phyloP scores from a whole-genome alignment of 805 yeast species.

The Starmerella etchellsii region DNA sequence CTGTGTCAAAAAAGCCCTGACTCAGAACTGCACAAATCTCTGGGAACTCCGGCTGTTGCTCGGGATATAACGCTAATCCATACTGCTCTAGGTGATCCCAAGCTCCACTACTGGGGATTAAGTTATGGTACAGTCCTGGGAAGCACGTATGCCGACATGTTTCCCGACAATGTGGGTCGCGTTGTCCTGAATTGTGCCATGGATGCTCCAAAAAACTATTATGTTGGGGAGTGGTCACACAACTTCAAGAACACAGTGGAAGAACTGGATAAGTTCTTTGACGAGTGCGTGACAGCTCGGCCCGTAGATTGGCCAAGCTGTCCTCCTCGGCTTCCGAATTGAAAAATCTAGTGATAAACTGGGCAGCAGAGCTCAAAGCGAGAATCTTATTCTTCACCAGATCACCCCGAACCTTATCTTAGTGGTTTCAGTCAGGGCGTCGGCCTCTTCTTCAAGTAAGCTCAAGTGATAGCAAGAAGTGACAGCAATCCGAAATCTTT shows the following conservation, averaged over 20 bases:
- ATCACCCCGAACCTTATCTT: too few relatives aligned
- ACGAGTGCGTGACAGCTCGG: slow-evolving; percentile 6
- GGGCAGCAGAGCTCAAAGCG: slow-evolving; percentile 7
- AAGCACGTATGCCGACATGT: slow-evolving; percentile 17
- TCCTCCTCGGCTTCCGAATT: slow-evolving; percentile 4
- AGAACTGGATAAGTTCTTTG: slow-evolving; percentile 8
- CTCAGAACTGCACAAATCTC: slow-evolving; percentile 6
- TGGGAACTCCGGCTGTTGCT: slow-evolving; percentile 16
- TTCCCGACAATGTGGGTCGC: slow-evolving; percentile 16
- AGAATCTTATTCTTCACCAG: too few relatives aligned
- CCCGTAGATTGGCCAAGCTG: slow-evolving; percentile 1
- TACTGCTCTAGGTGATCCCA: slow-evolving; percentile 16
- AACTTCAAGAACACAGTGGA: slow-evolving; percentile 13
- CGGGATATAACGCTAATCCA: slow-evolving; percentile 18
- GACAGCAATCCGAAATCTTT: too few relatives aligned
- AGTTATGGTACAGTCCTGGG: slow-evolving; percentile 18
- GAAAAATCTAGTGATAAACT: not conserved
- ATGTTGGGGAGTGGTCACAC: slow-evolving; percentile 11
- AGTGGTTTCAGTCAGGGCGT: too few relatives aligned
- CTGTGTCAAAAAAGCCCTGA: slow-evolving; percentile 6
- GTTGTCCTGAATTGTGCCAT: slow-evolving; percentile 17
- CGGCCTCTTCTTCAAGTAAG: too few relatives aligned
- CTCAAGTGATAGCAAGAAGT: too few relatives aligned
- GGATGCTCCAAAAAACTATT: slow-evolving; percentile 15
- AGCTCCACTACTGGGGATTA: slow-evolving; percentile 20